A percentile compares a stretch with the other conserved stretches of the same genome.
Conservation (phyloP, 331 rosid genomes). For the Acacia concinna region DNA sequence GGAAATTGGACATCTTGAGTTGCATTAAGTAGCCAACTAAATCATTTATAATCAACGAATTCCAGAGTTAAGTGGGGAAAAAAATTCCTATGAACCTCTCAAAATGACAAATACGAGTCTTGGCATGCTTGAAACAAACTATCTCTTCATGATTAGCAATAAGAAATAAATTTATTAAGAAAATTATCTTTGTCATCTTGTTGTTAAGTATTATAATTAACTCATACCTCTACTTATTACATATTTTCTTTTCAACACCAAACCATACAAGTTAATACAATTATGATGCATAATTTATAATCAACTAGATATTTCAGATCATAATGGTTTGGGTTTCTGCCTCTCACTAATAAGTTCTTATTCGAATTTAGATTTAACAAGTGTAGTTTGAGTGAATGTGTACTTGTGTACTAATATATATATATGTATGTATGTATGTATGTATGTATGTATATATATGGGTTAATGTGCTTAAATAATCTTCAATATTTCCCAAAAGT, state of each 20-base stretch:
- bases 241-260: background rate
- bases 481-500: no score
- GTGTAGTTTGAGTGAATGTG: no score
- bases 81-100: background rate
- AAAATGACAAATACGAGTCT: background rate
- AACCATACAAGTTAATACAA: background rate
- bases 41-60: background rate
- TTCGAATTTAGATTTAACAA: no score
- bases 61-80: background rate
- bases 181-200: background rate
- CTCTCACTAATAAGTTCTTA: fast-evolving
- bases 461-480: no score
- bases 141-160: background rate
- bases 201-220: background rate
- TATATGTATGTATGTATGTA: no score
- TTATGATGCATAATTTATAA: no score
- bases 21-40: background rate
- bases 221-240: background rate
- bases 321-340: no score
- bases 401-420: no score
- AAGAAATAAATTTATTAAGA: background rate
- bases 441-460: no score
- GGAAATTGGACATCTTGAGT: background rate
- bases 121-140: background rate
- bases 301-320: fast-evolving